Percentiles rank a stretch among this genome's conserved stretches.
phyloP scores from a whole-genome alignment of 345 rosid species.

The Cardamine chenopodiifolia region DNA sequence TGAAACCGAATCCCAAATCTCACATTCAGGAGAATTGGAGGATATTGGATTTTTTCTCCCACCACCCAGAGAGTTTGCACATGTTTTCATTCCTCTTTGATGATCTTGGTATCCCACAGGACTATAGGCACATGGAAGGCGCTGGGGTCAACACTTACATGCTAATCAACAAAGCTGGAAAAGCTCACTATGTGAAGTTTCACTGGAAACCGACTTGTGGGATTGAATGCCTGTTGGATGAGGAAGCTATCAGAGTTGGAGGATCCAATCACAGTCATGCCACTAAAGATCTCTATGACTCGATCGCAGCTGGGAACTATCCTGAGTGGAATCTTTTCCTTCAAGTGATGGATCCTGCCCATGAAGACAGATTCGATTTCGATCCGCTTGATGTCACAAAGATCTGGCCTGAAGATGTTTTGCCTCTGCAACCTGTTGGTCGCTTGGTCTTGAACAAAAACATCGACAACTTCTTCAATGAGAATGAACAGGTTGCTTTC shows the following conservation, averaged over 20 bases:
- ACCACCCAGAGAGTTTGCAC: conserved; percentile 93
- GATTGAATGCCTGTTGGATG: conserved; percentile 74
- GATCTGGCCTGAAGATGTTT: conserved; percentile 96
- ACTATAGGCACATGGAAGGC: conserved; percentile 98
- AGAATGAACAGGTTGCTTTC: conserved; percentile 94
- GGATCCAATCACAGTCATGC: conserved; percentile 99
- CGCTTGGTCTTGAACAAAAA: conserved; percentile 95
- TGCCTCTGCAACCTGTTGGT: conserved; percentile 97
- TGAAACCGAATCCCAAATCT: conserved; percentile 97
- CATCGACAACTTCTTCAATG: conserved; percentile 92
- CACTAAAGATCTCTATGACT: conserved; percentile 88
- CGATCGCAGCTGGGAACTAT: conserved; percentile 87
- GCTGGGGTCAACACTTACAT: conserved; percentile 84
- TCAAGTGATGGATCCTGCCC: conserved; percentile 84
- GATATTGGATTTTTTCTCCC: conserved; percentile 89
- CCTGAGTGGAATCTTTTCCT: conserved; percentile 92
- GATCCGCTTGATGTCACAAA: conserved; percentile 98
- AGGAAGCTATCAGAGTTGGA: conserved; percentile 87
- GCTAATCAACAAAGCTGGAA: conserved; percentile 88
- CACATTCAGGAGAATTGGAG: conserved; percentile 98
- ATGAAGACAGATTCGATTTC: conserved; percentile 78
- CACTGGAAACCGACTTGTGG: conserved; percentile 99
- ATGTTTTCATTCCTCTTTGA: conserved; percentile 88
- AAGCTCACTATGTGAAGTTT: conserved; percentile 79
- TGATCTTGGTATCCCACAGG: conserved; percentile 88